phyloP scores from a whole-genome alignment of 1,284 basidiomycete genomes.

The Caloboletus inedulis region DNA sequence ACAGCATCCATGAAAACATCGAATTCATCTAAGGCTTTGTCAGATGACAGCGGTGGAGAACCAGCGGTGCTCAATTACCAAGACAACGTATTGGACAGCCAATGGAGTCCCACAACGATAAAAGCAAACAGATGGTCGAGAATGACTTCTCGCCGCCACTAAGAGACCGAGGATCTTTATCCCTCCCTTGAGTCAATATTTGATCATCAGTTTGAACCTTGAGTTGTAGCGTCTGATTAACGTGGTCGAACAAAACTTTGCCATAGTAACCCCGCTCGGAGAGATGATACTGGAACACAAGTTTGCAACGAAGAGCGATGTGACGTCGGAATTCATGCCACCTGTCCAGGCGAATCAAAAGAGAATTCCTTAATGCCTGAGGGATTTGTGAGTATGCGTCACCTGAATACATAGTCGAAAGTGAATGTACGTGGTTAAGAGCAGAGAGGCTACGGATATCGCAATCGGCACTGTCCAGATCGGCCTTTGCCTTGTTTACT shows the following conservation, averaged over 20 bases:
- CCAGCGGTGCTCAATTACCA: constrained; percentile 50
- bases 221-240: constrained; percentile 60
- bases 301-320: constrained; percentile 82
- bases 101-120: constrained; percentile 94
- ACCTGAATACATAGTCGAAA: neutral
- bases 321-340: constrained; percentile 89
- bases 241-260: constrained; percentile 84
- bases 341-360: constrained; percentile 60
- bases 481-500: constrained; percentile 58
- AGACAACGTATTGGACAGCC: constrained; percentile 93
- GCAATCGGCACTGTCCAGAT: constrained; percentile 53
- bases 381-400: constrained; percentile 6
- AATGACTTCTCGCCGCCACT: constrained; percentile 97
- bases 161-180: constrained; percentile 80
- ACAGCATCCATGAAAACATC: constrained; percentile 97
- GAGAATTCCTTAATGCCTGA: constrained; percentile 62
- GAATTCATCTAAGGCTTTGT: constrained; percentile 63
- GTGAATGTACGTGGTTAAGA: constrained; percentile 56
- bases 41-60: neutral
- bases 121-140: constrained; percentile 89
- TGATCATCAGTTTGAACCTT: constrained; percentile 82
- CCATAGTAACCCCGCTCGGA: constrained; percentile 84
- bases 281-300: constrained; percentile 80
- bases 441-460: constrained; percentile 60
- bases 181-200: constrained; percentile 54